Evolutionary conservation across 2,329 filamentous ascomycete genomes (phyloP).

Genomic region (Fusarium tricinctum): DNA sequence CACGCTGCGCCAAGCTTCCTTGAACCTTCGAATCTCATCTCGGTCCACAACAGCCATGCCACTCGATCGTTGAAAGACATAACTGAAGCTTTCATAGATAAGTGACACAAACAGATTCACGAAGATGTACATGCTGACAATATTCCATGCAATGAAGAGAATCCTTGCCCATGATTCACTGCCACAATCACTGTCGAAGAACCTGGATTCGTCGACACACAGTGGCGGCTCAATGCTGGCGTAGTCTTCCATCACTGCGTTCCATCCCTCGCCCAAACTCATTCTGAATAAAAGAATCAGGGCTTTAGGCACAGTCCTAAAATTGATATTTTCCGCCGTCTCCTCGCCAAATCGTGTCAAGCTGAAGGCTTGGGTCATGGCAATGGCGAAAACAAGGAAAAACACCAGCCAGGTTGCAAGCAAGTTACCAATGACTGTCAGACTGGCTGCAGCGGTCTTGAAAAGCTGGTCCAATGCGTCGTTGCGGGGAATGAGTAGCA

Average conservation of each 20-base stretch:
- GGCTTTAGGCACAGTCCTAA: conserved; percentile 93
- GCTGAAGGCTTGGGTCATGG: conserved; percentile 94
- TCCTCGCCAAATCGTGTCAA: conserved; percentile 86
- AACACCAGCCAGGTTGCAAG: conserved; percentile 97
- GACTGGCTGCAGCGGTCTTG: conserved; percentile 95
- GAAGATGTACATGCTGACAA: conserved; percentile 99
- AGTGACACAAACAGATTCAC: conserved; percentile 98
- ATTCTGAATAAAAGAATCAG: conserved; percentile 93
- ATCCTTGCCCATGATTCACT: conserved; percentile 89
- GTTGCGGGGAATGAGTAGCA: conserved; percentile 94
- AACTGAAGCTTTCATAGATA: conserved; percentile 99
- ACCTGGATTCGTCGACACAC: conserved; percentile 79
- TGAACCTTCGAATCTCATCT: conserved; percentile 96
- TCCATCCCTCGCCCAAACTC: conserved; percentile 97
- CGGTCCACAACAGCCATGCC: conserved; percentile 91
- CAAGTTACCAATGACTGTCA: conserved; percentile 90
- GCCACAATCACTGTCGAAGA: conserved; percentile 93
- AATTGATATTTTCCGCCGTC: conserved; percentile 86
- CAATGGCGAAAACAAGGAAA: conserved; percentile 96
- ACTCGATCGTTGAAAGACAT: conserved; percentile 96
- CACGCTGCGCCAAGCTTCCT: conserved; percentile 97
- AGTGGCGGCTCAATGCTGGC: conserved; percentile 83
- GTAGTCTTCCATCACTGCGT: conserved; percentile 95
- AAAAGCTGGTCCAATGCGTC: conserved; percentile 98
- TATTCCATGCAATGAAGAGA: conserved; percentile 97